Evolutionary conservation across 345 rosid species (phyloP).

Genomic region (Citrus trifoliata): DNA sequence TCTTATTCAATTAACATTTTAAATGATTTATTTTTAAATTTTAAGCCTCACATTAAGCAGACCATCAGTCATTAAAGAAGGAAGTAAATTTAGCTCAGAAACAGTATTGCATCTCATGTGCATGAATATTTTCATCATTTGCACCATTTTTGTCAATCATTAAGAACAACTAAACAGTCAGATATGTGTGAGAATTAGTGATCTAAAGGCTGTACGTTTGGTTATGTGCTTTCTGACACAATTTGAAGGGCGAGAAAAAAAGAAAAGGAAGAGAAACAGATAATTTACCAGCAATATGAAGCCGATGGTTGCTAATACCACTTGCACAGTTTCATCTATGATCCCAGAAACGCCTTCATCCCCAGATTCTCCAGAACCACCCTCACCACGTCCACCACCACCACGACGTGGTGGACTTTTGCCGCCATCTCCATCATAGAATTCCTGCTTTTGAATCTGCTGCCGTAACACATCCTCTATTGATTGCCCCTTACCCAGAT

Average conservation of each 20-base stretch:
- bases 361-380: conserved; percentile 34
- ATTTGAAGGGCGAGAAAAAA: neutral
- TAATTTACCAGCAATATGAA: conserved; percentile 55
- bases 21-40: neutral
- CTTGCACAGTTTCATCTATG: conserved; percentile 60
- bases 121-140: neutral
- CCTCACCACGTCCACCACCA: conserved; percentile 41
- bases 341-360: conserved; percentile 52
- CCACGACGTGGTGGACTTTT: conserved; percentile 44
- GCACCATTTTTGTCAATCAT: neutral
- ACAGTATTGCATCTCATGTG: neutral
- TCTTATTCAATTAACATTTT: neutral
- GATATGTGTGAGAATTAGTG: neutral
- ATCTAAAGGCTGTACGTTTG: neutral
- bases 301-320: conserved; percentile 58
- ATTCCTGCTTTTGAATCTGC: conserved; percentile 59
- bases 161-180: neutral
- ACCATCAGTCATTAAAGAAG: neutral
- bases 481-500: conserved; percentile 34
- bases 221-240: neutral
- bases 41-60: neutral
- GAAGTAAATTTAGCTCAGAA: neutral
- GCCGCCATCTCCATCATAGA: conserved; percentile 44
- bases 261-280: neutral
- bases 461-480: conserved; percentile 61